phyloP scores from a whole-genome alignment of 176 grass and related monocot genomes.

The Neostapfia colusana region DNA sequence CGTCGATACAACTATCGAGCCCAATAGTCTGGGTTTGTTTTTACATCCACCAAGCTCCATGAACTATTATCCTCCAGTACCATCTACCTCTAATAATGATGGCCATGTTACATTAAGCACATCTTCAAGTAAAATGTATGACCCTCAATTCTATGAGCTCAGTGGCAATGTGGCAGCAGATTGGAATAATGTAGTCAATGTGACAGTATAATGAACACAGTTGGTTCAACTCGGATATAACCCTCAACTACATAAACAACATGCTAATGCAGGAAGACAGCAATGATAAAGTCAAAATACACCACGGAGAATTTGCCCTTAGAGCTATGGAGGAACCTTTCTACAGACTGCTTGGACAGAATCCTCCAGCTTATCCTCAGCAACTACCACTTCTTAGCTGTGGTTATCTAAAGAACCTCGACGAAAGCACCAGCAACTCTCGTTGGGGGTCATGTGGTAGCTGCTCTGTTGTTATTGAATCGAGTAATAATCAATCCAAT shows the following conservation, averaged over 20 bases:
- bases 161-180: background rate
- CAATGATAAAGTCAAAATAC: constrained; percentile 34
- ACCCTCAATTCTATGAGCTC: background rate
- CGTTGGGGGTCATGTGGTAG: constrained; percentile 35
- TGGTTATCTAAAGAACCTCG: constrained; percentile 11
- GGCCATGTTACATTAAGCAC: background rate
- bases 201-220: background rate
- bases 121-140: background rate
- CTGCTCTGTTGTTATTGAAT: constrained; percentile 21
- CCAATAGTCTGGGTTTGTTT: constrained; percentile 7
- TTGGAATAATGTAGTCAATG: background rate
- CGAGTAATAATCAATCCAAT: constrained; percentile 21
- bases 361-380: constrained; percentile 34
- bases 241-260: constrained; percentile 45
- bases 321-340: constrained; percentile 59
- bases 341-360: constrained; percentile 54
- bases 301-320: constrained; percentile 46
- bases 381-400: constrained; percentile 8
- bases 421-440: constrained; percentile 20
- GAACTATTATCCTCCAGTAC: constrained; percentile 1
- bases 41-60: constrained; percentile 18
- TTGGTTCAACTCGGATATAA: constrained; percentile 49
- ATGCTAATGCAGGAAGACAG: constrained; percentile 61
- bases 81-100: background rate
- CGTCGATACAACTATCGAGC: background rate